These are phyloP conservation scores for Cryphonectria radicalis DNA, from an alignment of 2,329 filamentous ascomycete genomes.

Conservation along the genomic window DNA sequence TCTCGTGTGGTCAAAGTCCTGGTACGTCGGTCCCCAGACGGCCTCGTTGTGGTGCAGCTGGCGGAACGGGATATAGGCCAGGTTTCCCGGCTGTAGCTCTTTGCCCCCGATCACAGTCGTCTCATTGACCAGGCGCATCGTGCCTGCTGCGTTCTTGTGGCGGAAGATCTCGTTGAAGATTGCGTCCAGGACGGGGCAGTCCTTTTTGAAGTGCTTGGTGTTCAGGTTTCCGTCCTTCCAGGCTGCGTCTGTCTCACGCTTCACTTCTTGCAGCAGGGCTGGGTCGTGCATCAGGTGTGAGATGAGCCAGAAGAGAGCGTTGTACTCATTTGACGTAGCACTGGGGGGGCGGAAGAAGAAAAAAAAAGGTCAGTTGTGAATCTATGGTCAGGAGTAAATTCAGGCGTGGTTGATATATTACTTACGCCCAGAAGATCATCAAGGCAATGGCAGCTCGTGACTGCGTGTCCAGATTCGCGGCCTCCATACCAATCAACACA, in stretches of 20 bases:
- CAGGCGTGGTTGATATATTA: neutral
- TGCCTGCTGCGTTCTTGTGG: constrained; percentile 13
- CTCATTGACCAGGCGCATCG: constrained; percentile 10
- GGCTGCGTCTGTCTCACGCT: constrained; percentile 6
- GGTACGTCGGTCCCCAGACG: neutral
- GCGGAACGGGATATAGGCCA: constrained; percentile 9
- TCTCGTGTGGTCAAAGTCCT: constrained; percentile 2
- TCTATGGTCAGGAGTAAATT: neutral
- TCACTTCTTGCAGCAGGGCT: neutral
- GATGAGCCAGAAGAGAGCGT: constrained; percentile 6
- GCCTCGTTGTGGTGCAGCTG: constrained; percentile 13
- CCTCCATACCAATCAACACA: constrained; percentile 6
- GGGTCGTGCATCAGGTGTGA: constrained; percentile 8
- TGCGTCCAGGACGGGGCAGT: constrained; percentile 7
- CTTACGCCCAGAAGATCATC: constrained; percentile 20
- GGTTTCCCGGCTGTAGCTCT: constrained; percentile 3
- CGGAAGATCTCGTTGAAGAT: constrained; percentile 10
- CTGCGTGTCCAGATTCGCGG: neutral
- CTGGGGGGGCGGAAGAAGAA: neutral
- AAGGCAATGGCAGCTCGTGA: constrained; percentile 5
- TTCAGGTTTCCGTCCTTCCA: neutral
- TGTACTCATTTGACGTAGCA: constrained; percentile 10
- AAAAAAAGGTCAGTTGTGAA: neutral
- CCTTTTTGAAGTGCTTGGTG: neutral
- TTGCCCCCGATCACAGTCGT: neutral